Base-by-base conservation (phyloP, 331 rosid species). In the Rhamnella rubrinervis region DNA sequence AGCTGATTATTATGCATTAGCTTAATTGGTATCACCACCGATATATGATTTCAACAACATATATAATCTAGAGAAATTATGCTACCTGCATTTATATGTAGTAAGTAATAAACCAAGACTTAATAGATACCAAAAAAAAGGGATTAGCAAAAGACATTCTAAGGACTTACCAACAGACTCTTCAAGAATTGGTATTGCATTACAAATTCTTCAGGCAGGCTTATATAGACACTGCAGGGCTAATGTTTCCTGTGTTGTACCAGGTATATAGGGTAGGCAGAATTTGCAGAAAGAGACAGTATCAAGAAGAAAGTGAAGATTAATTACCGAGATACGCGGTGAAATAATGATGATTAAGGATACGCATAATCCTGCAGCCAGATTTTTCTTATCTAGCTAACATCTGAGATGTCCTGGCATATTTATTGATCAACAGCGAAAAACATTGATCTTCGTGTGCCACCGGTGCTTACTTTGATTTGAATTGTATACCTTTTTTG, bases 211-310 rank as follows among this genome's bases (percentile, higher is more conserved):
- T 49, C 26, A 61, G 2, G 38, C 59, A 44, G 41, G 63, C 63
- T 78, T 73, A 63, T 19, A 78, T 78, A 73, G 71, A 55, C 62
- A 70, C 20, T 28, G 19, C 67, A 67, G 65, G 66, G 40, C 41
- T 71, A 38, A 50, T 20, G n/a, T 51, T 62, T 55, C 11, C 19
- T 37, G 38, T 62, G 60, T 51, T n/a, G 49, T 59, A 47, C 73
- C 41, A 31, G 35, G 35, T 31, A 71, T 23, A 59, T 66, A 61
- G 46, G 2, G 59, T 20, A 25, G 76, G 77, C 60, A 6, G 16
- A 67, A 59, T 37, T 21, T 63, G 59, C 59, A 68, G 69, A 59
- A 5, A 56, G 9, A 8, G 79, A 61, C 75, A 46, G 31, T 3
- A 26, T 31, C 35, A 31, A 63, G 63, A 39, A 69, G 21, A 69